phyloP scores from a whole-genome alignment of 306 rosid species.

The Abrus precatorius region DNA sequence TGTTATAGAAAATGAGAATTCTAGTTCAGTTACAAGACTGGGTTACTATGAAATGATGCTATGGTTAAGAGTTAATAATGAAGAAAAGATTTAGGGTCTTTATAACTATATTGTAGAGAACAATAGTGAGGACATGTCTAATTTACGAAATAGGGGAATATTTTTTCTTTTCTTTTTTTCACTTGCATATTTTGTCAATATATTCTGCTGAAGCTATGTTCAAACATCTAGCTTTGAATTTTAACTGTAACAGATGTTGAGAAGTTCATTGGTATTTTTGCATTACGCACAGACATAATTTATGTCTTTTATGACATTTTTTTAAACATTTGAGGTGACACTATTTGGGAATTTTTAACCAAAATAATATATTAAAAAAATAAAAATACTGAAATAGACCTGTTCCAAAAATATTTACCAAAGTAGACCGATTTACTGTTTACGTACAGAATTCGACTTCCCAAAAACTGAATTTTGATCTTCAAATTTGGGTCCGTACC shows the following conservation, averaged over 20 bases:
- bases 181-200: slow-evolving; percentile 10
- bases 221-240: slow-evolving; percentile 35
- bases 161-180: not conserved
- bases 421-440: no score
- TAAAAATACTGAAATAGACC: no score
- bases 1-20: slow-evolving; percentile 63
- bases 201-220: slow-evolving; percentile 40
- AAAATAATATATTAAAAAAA: no score
- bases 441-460: no score
- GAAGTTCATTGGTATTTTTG: slow-evolving; percentile 23
- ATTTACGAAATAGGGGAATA: slow-evolving; percentile 66
- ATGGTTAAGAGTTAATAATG: slow-evolving; percentile 69
- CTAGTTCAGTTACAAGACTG: slow-evolving; percentile 59
- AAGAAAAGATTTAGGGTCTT: slow-evolving; percentile 72
- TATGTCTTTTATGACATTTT: slow-evolving; percentile 40
- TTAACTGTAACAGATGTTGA: slow-evolving; percentile 31
- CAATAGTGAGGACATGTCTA: slow-evolving; percentile 52
- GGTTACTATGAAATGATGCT: slow-evolving; percentile 89
- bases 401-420: no score
- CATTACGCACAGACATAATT: slow-evolving; percentile 39
- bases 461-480: no score
- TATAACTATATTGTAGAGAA: slow-evolving; percentile 58
- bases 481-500: no score
- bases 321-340: slow-evolving; percentile 19
- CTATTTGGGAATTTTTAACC: no score